Percentiles rank a stretch among this genome's conserved stretches.
phyloP scores from a whole-genome alignment of 257 asterid species.

The Datura wrightii region DNA sequence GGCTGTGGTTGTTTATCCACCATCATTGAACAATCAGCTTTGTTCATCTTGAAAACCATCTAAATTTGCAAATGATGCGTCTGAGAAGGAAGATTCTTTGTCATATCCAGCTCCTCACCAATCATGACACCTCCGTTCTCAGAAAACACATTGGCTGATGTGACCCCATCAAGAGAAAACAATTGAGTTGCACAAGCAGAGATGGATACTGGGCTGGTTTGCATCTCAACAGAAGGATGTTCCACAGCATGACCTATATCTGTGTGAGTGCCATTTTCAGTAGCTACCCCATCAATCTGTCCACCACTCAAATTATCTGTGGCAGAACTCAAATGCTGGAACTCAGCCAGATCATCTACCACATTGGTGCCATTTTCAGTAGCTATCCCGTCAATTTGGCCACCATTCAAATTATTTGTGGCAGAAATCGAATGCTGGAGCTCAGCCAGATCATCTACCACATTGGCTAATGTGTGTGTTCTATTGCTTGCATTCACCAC shows the following conservation, averaged over 20 bases:
- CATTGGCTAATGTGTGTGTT: constrained; percentile 21
- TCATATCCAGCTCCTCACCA: constrained; percentile 35
- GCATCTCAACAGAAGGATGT: constrained; percentile 44
- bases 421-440: constrained; percentile 40
- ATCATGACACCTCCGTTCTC: constrained; percentile 39
- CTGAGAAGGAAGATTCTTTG: constrained; percentile 38
- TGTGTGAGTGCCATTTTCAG: constrained; percentile 34
- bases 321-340: constrained; percentile 39
- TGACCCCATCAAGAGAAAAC: constrained; percentile 34
- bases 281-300: constrained; percentile 29
- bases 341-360: constrained; percentile 37
- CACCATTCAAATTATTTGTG: constrained; percentile 29
- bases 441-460: constrained; percentile 37
- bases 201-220: constrained; percentile 46
- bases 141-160: constrained; percentile 33
- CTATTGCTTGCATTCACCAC: constrained; percentile 34
- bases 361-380: constrained; percentile 39
- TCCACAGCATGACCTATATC: constrained; percentile 34
- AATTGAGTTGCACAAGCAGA: constrained; percentile 36
- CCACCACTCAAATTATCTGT: constrained; percentile 29
- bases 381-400: constrained; percentile 27
- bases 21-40: constrained; percentile 30
- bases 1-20: constrained; percentile 36
- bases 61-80: constrained; percentile 37
- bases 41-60: constrained; percentile 35